Base-by-base conservation (phyloP, 305 asterid species). In the Fraxinus floribunda region DNA sequence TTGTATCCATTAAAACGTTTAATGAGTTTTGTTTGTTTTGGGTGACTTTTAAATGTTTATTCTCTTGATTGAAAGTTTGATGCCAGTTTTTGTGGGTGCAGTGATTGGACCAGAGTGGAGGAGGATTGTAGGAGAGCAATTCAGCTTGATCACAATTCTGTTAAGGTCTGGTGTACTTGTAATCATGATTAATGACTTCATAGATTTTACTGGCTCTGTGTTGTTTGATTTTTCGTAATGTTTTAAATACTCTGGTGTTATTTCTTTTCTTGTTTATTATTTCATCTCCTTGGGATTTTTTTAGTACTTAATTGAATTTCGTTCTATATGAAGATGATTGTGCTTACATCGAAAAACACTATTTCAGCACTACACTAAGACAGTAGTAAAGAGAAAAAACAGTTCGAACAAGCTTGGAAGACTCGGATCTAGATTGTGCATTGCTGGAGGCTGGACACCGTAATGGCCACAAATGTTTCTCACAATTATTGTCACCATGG, bases 61-160 rank as follows among this genome's bases (percentile, higher is more conserved):
- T 52, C 15, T 57, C 6, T 22, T 62, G 30, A 62, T 62, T 62
- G 29, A 9, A 68, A 68, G 36, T 29, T 68, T 26, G n/a, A 3
- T 26, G 75, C 39, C 20, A 11, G 35, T 29, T 68, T 81, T 3
- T 86, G 44, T 77, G 80, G 80, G 79, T 87, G 16, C 79, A 96
- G 98, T 80, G 94, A 96, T 35, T 94, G 98, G 99, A 78, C 80
- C 11, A 88, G 92, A 77, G 97, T 93, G 89, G 99, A 96, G 89
- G 98, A 94, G 88, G 98, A 94, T 87, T 92, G 97, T 85, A 86
- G 91, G 88, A 91, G 36, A 84, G 98, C 98, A 30, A 86, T 94
- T 83, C 92, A 90, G 89, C 98, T 94, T 46, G 99, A 95, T 88
- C 91, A 89, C 81, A 87, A 84, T 26, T 93, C 95, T 83, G 91